These are phyloP conservation scores for Monosporascus sp. DNA, from an alignment of 2,329 filamentous ascomycete genomes.

Conservation along the genomic window DNA sequence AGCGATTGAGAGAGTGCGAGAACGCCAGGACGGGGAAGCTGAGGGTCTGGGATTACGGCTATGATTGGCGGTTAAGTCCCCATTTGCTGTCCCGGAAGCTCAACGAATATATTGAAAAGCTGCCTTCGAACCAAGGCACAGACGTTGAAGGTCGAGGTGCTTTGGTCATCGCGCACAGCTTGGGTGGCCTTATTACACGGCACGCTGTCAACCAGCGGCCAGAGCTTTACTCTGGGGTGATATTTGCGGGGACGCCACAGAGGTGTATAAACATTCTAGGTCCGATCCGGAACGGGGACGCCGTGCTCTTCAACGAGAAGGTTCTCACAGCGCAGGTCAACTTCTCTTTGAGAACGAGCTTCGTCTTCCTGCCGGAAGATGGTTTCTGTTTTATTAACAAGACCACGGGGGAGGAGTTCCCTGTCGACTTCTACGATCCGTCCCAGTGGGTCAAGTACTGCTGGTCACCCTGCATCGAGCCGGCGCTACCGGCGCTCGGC, in stretches of 20 bases:
- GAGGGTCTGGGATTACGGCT: conserved; percentile 84
- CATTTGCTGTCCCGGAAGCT: conserved; percentile 67
- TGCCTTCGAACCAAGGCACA: conserved; percentile 68
- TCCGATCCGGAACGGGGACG: conserved; percentile 85
- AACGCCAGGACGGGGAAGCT: conserved; percentile 69
- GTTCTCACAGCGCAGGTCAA: conserved; percentile 90
- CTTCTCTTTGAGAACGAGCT: conserved; percentile 84
- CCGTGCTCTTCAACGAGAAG: conserved; percentile 82
- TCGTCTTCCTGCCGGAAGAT: conserved; percentile 78
- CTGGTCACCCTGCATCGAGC: conserved; percentile 71
- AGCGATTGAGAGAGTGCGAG: conserved; percentile 67
- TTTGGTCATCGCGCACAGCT: conserved; percentile 76
- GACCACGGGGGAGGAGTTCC: conserved; percentile 72
- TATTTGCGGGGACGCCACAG: conserved; percentile 82
- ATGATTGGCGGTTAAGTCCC: conserved; percentile 90
- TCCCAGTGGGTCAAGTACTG: conserved; percentile 75
- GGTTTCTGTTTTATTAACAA: conserved; percentile 86
- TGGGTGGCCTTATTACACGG: conserved; percentile 82
- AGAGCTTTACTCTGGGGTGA: conserved; percentile 77
- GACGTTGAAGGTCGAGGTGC: conserved; percentile 61
- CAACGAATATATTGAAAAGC: conserved; percentile 64
- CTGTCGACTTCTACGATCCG: conserved; percentile 76
- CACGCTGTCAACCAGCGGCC: conserved; percentile 83
- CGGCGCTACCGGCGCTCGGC: conserved; percentile 56
- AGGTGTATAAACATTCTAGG: conserved; percentile 89